A percentile compares a stretch with the other conserved stretches of the same genome.
Evolutionary conservation across 1,139 yeast genomes (phyloP).

Genomic region (Saccharomyces hybrid): DNA sequence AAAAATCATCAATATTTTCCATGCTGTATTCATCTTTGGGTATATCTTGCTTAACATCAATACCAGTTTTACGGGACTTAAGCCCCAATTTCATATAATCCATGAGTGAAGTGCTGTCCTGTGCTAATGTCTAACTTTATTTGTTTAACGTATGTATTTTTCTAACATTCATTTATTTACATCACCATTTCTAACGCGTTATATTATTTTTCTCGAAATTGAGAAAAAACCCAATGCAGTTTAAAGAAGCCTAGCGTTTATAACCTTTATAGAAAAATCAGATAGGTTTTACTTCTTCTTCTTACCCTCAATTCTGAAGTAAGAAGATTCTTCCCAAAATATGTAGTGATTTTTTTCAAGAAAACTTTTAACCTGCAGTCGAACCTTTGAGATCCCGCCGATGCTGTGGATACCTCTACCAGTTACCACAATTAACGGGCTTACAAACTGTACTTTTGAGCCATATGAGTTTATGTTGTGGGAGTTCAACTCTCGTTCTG

Average conservation of each 20-base stretch:
- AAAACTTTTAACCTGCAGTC: slow-evolving; percentile 35
- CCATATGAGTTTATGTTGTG: slow-evolving; percentile 27
- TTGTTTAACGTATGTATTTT: neutral
- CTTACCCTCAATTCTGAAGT: slow-evolving; percentile 41
- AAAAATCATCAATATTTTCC: slow-evolving; percentile 77
- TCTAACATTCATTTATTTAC: neutral
- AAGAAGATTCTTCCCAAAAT: slow-evolving; percentile 41
- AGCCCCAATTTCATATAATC: slow-evolving; percentile 49
- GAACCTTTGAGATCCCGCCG: slow-evolving; percentile 44
- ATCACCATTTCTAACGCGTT: neutral
- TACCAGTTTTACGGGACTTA: slow-evolving; percentile 54
- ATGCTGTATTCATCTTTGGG: slow-evolving; percentile 60
- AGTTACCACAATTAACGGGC: slow-evolving; percentile 41
- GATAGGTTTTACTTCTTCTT: slow-evolving; percentile 4
- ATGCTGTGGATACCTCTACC: slow-evolving; percentile 60
- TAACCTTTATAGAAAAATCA: neutral
- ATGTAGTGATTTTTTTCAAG: slow-evolving; percentile 35
- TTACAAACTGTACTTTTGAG: slow-evolving; percentile 30
- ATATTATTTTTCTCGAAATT: neutral
- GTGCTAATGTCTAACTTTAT: neutral
- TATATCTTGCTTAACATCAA: slow-evolving; percentile 44
- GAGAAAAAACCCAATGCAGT: neutral
- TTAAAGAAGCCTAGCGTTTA: neutral
- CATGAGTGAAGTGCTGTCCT: slow-evolving; percentile 19
- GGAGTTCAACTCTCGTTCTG: slow-evolving; percentile 38